Conservation (phyloP, 805 yeast species). For the Starmera dryadoides region DNA sequence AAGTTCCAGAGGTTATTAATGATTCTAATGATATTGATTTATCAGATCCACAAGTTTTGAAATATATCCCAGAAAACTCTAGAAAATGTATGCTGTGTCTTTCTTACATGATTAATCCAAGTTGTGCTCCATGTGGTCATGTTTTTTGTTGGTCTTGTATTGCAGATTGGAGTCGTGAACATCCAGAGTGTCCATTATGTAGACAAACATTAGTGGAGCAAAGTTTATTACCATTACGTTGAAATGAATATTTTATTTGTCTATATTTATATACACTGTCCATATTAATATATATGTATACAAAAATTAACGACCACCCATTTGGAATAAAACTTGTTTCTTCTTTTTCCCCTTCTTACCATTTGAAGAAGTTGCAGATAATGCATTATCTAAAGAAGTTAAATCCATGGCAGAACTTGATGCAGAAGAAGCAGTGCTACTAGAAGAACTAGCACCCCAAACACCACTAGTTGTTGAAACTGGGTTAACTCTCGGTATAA, state of each 20-base stretch:
- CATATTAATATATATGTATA: background rate
- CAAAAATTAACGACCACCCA: conserved; percentile 31
- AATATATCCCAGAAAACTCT: conserved; percentile 63
- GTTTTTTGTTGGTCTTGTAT: conserved; percentile 90
- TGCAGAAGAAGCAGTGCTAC: conserved; percentile 1
- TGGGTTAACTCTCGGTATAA: conserved; percentile 55
- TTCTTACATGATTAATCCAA: conserved; percentile 71
- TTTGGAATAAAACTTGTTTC: conserved; percentile 45
- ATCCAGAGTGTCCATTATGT: conserved; percentile 88
- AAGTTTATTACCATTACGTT: conserved; percentile 17
- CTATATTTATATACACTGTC: too few relatives aligned
- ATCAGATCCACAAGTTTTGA: conserved; percentile 46
- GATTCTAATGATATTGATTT: conserved; percentile 38
- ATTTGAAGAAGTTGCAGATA: conserved; percentile 13
- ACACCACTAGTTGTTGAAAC: conserved; percentile 29
- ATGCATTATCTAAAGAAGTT: conserved; percentile 12
- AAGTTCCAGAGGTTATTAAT: conserved; percentile 1
- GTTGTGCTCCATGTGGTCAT: conserved; percentile 89
- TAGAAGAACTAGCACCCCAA: conserved; percentile 20
- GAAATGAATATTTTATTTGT: background rate
- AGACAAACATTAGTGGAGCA: conserved; percentile 51
- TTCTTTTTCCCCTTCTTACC: conserved; percentile 39
- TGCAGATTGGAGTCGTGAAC: conserved; percentile 81
- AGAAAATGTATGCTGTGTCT: conserved; percentile 83
- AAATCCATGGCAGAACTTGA: conserved; percentile 14